These are phyloP conservation scores for Medakamo hakoo DNA, from an alignment of 139 green algal genomes.

Conservation along the genomic window DNA sequence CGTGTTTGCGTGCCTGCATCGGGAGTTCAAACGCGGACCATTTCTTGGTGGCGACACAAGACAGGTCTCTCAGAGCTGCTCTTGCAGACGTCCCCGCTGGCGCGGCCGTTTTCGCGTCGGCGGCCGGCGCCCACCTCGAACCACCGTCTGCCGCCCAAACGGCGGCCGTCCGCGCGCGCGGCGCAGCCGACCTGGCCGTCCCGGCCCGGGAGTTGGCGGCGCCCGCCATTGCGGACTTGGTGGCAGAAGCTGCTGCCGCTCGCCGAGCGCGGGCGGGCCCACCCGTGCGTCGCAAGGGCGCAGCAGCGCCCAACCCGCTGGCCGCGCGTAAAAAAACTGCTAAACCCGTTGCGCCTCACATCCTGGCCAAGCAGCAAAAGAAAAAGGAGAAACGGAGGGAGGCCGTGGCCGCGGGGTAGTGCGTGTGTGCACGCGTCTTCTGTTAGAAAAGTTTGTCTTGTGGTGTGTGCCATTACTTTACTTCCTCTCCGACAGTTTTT, in stretches of 20 bases:
- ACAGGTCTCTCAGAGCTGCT: slow-evolving; percentile 15
- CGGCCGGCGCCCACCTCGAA: slow-evolving; percentile 32
- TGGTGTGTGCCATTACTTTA: too few relatives aligned
- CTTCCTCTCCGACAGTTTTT: too few relatives aligned
- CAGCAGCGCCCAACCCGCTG: slow-evolving; percentile 24
- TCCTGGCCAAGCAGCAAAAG: too few relatives aligned
- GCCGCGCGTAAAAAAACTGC: slow-evolving; percentile 13
- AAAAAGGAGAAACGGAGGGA: too few relatives aligned
- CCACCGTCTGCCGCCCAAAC: slow-evolving; percentile 16
- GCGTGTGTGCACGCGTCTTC: too few relatives aligned
- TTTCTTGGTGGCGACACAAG: slow-evolving; percentile 37
- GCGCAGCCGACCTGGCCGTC: not conserved
- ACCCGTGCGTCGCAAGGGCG: slow-evolving; percentile 7
- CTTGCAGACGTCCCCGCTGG: slow-evolving; percentile 17
- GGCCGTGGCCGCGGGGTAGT: too few relatives aligned
- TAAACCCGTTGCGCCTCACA: too few relatives aligned
- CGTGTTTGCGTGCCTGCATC: slow-evolving; percentile 33
- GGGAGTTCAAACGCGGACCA: slow-evolving; percentile 22
- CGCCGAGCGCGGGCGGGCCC: not conserved
- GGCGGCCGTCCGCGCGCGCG: not conserved
- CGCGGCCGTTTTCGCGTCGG: slow-evolving; percentile 20
- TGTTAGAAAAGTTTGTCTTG: too few relatives aligned
- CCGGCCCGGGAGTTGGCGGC: not conserved
- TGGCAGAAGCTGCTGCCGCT: not conserved
- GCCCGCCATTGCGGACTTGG: not conserved